Evolutionary conservation across 2,329 filamentous ascomycete genomes (phyloP), one percentile per base, ranked within the genome.

Genomic region (Aspergillus versicolor): DNA sequence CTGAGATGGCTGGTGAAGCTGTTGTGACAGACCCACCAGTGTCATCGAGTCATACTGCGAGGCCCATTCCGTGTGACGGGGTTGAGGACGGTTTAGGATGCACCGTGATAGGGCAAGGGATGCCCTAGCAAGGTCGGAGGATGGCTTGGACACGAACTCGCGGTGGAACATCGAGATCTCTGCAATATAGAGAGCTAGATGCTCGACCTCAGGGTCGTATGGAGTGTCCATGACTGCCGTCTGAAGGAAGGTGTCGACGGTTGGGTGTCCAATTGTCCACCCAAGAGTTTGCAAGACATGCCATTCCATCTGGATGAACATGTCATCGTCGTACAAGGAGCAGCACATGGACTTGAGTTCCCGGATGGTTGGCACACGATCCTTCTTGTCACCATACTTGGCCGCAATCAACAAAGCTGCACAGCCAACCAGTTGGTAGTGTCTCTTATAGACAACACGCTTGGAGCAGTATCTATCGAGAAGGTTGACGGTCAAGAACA

Each of bases 281-380:
- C 95, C 91, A 58, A 99, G 84, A 1, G 94, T 99, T 78, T 97
- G 95, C 67, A 99, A 84, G 38, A 99, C 93, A 75, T 99, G 94
- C 92, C 95, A 97, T 80, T 99, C 94, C 94, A 99, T 99, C 77
- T 99, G 94, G 11, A 92, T 93, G 79, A 99, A 99, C 94, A 99
- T 99, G 79, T 96, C 93, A 49, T 96, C 92, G 69, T 99, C 94
- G 78, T 99, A 99, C 40, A 97, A 84, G 38, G 90, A 92, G 78
- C 94, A 97, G 84, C 94, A 99, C 94, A 99, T 97, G 65, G 93
- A 95, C 83, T 96, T 96, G 63, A 99, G 82, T 75, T 99, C 94
- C 73, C 91, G 88, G 73, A 99, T 95, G 63, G 95, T 94, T 4
- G 94, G 94, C n/a, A 99, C 94, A 51, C 92, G 87, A 72, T 99